Percentiles rank a stretch among this genome's conserved stretches.
Evolutionary conservation across 768 basidiomycete genomes (phyloP).

Genomic region (Tricholoma terreum): DNA sequence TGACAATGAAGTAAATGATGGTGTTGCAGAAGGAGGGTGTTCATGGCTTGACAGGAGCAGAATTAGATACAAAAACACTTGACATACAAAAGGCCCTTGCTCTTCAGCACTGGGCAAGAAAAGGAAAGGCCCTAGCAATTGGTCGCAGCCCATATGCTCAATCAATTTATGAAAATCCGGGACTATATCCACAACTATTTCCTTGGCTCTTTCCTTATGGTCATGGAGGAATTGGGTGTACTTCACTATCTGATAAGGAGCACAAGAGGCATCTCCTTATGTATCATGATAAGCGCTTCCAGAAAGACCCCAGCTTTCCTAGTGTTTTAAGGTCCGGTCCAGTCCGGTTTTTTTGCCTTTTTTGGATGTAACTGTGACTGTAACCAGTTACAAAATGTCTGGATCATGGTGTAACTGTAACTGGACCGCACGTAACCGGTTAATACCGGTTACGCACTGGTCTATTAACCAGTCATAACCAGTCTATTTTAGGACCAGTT

Average conservation of each 20-base stretch:
- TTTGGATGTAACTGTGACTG: too few relatives aligned
- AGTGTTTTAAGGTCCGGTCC: too few relatives aligned
- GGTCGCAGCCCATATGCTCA: constrained; percentile 15
- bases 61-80: constrained; percentile 10
- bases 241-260: constrained; percentile 9
- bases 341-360: too few relatives aligned
- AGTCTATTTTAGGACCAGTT: too few relatives aligned
- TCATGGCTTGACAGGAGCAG: constrained; percentile 30
- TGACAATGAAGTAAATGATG: constrained; percentile 22
- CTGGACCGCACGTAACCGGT: too few relatives aligned
- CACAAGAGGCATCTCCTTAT: constrained; percentile 28
- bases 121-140: constrained; percentile 17
- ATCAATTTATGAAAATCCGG: constrained; percentile 28
- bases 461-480: too few relatives aligned
- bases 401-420: too few relatives aligned
- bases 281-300: constrained; percentile 18
- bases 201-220: constrained; percentile 45
- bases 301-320: constrained; percentile 20
- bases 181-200: constrained; percentile 34
- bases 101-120: constrained; percentile 15
- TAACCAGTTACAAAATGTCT: too few relatives aligned
- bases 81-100: constrained; percentile 20
- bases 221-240: constrained; percentile 23
- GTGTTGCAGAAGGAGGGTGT: constrained; percentile 28
- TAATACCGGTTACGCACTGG: too few relatives aligned